Conservation (phyloP, 2,329 filamentous ascomycete species). For the Piedraia hortae region DNA sequence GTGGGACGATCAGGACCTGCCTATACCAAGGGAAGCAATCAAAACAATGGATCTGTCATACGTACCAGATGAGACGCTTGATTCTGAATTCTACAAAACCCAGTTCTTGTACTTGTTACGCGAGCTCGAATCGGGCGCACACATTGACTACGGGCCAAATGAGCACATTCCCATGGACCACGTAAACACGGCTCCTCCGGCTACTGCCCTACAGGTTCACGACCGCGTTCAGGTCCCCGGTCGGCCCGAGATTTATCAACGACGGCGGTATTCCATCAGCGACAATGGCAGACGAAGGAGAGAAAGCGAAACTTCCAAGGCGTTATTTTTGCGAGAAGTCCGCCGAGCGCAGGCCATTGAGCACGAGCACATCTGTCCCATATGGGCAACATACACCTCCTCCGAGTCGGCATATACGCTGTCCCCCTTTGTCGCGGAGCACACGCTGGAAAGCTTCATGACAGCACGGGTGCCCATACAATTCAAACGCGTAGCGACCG, state of each 20-base stretch:
- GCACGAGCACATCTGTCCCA: constrained; percentile 41
- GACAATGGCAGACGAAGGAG: constrained; percentile 6
- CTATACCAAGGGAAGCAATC: constrained; percentile 37
- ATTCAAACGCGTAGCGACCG: constrained; percentile 34
- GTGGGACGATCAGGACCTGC: constrained; percentile 52
- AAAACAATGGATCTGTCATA: constrained; percentile 33
- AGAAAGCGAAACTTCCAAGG: constrained; percentile 4
- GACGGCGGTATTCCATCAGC: constrained; percentile 10
- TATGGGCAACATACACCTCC: constrained; percentile 43
- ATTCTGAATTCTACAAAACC: constrained; percentile 38
- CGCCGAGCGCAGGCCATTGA: constrained; percentile 29
- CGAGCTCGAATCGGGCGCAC: constrained; percentile 30
- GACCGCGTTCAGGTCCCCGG: constrained; percentile 38
- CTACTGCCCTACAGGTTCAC: constrained; percentile 20
- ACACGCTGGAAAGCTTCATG: constrained; percentile 38
- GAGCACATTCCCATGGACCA: constrained; percentile 44
- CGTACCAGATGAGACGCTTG: constrained; percentile 31
- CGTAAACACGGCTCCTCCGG: constrained; percentile 29
- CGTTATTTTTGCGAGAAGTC: constrained; percentile 32
- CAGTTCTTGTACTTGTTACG: constrained; percentile 46
- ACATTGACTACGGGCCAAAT: constrained; percentile 35
- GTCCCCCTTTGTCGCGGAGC: constrained; percentile 37
- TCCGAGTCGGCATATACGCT: constrained; percentile 36
- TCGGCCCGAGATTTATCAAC: constrained; percentile 22
- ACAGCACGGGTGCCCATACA: constrained; percentile 30